A percentile compares a stretch with the other conserved stretches of the same genome.
Conservation (phyloP, 2,329 filamentous ascomycete species). For the Alternaria novae-zelandiae region DNA sequence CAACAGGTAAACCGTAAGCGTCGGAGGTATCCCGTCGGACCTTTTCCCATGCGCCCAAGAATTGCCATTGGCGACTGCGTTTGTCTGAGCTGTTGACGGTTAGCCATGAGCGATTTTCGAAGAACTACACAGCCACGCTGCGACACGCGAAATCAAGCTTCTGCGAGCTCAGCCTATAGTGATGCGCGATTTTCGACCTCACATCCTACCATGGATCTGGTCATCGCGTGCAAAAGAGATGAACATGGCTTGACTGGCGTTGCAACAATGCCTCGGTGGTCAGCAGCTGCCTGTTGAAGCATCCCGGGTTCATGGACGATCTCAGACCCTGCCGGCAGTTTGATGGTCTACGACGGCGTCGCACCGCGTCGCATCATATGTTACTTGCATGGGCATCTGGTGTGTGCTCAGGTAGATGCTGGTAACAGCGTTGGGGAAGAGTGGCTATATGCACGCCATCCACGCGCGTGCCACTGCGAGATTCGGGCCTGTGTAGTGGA, state of each 20-base stretch:
- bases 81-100: slow-evolving; percentile 28
- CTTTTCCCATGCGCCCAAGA: slow-evolving; percentile 13
- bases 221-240: not conserved
- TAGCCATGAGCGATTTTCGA: slow-evolving; percentile 35
- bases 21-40: slow-evolving; percentile 11
- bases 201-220: not conserved
- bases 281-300: not conserved
- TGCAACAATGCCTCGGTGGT: not conserved
- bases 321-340: not conserved
- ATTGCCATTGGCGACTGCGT: slow-evolving; percentile 15
- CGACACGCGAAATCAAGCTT: slow-evolving; percentile 7
- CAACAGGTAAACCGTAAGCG: slow-evolving; percentile 15
- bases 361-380: not conserved
- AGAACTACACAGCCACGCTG: slow-evolving; percentile 25
- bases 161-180: slow-evolving; percentile 2
- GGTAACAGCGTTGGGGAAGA: not conserved
- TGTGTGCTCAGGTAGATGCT: not conserved
- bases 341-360: not conserved
- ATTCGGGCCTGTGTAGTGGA: not conserved
- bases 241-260: not conserved
- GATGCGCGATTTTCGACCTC: slow-evolving; percentile 10
- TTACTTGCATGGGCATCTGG: not conserved
- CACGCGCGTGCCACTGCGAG: not conserved
- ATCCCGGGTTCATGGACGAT: not conserved
- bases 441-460: not conserved